Percentiles rank a stretch among this genome's conserved stretches.
These are phyloP conservation scores for Cadophora gregata DNA, from an alignment of 2,329 filamentous ascomycete genomes.

Conservation along the genomic window DNA sequence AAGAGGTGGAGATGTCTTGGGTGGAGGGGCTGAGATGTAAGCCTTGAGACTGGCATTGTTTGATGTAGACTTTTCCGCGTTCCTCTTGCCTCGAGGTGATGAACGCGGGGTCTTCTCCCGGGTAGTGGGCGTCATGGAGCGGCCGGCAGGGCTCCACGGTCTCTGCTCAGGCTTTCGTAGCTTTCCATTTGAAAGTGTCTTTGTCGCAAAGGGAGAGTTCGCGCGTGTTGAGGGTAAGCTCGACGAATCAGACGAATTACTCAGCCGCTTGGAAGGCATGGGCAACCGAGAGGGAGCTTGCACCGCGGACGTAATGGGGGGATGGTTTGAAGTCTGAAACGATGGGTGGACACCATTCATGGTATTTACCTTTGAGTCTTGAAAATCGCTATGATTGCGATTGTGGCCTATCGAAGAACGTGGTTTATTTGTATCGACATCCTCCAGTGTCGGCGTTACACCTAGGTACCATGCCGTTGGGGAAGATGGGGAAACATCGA, in stretches of 20 bases:
- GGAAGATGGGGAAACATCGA: conserved; percentile 64
- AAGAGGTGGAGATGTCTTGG: conserved; percentile 78
- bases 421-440: conserved; percentile 39
- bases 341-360: conserved; percentile 38
- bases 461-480: conserved; percentile 70
- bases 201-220: conserved; percentile 59
- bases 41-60: conserved; percentile 67
- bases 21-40: conserved; percentile 72
- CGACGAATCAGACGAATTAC: conserved; percentile 52
- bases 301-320: conserved; percentile 18
- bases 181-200: conserved; percentile 46
- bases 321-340: conserved; percentile 39
- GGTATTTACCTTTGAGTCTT: conserved; percentile 44
- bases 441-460: conserved; percentile 50
- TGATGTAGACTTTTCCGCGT: conserved; percentile 32
- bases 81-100: conserved; percentile 38
- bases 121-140: conserved; percentile 47
- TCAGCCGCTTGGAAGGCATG: conserved; percentile 37
- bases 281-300: conserved; percentile 39
- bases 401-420: conserved; percentile 50
- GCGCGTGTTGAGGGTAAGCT: conserved; percentile 61
- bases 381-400: conserved; percentile 67
- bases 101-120: conserved; percentile 51
- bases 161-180: conserved; percentile 37
- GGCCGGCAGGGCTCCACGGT: conserved; percentile 40